These are phyloP conservation scores for Podaxis sp. DNA, from an alignment of 768 basidiomycete species.

Conservation along the genomic window DNA sequence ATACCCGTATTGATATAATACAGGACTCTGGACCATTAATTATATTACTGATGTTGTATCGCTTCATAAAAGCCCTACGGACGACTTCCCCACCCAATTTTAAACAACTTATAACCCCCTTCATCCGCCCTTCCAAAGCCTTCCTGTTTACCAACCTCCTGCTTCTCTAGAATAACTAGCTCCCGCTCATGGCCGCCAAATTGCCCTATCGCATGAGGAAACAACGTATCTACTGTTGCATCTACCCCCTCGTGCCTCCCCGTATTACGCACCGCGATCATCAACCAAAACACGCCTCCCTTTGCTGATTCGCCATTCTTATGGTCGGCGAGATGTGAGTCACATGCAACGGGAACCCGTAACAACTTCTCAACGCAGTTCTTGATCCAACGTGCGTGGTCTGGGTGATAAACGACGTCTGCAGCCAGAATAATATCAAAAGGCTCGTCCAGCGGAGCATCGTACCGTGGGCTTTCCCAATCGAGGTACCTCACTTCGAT, in stretches of 20 bases:
- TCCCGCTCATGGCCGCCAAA: conserved; percentile 8
- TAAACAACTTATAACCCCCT: conserved; percentile 61
- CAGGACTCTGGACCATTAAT: background rate
- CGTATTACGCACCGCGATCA: conserved; percentile 63
- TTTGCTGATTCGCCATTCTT: background rate
- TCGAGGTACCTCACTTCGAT: conserved; percentile 53
- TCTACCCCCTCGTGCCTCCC: conserved; percentile 59
- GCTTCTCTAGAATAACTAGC: conserved; percentile 44
- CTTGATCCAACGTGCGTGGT: conserved; percentile 68
- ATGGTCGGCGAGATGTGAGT: background rate
- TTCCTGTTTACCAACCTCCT: conserved; percentile 42
- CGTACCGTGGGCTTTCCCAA: conserved; percentile 49
- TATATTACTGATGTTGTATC: background rate
- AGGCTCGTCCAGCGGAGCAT: conserved; percentile 28
- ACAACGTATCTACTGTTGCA: conserved; percentile 51
- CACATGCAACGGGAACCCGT: conserved; percentile 17
- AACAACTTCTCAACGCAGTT: conserved; percentile 53
- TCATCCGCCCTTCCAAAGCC: conserved; percentile 69
- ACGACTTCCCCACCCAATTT: conserved; percentile 59
- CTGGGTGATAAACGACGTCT: conserved; percentile 72
- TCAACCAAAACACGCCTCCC: conserved; percentile 66
- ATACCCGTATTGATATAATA: background rate
- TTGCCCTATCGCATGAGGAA: conserved; percentile 26
- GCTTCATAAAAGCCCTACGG: background rate
- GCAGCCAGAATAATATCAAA: conserved; percentile 77